A percentile compares a stretch with the other conserved stretches of the same genome.
Evolutionary conservation across 2,329 filamentous ascomycete genomes (phyloP).

Genomic region (Sclerotinia borealis): DNA sequence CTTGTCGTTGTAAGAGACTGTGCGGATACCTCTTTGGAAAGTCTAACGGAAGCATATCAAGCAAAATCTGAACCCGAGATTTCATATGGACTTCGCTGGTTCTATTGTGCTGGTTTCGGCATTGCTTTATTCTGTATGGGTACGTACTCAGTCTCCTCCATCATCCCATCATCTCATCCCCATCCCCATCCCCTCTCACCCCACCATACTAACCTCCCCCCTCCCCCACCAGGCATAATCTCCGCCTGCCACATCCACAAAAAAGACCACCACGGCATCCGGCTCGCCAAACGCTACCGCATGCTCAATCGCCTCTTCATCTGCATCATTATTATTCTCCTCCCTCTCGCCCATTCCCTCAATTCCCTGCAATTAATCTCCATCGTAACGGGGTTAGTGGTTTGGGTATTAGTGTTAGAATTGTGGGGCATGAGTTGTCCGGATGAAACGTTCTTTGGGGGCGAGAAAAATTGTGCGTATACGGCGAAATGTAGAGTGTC

Average conservation of each 20-base stretch:
- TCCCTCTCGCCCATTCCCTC: conserved; percentile 45
- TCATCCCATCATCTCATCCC: neutral
- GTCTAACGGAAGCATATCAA: conserved; percentile 46
- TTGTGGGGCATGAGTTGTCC: conserved; percentile 44
- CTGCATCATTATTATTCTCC: conserved; percentile 46
- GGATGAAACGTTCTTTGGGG: conserved; percentile 40
- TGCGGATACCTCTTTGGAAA: conserved; percentile 40
- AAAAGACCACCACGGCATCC: conserved; percentile 38
- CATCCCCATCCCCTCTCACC: neutral
- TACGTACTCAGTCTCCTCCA: conserved; percentile 10
- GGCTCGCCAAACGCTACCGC: conserved; percentile 43
- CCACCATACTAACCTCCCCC: neutral
- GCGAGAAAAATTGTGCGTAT: conserved; percentile 36
- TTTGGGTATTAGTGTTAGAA: conserved; percentile 44
- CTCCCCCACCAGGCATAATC: conserved; percentile 38
- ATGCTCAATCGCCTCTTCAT: conserved; percentile 45
- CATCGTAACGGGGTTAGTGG: conserved; percentile 39
- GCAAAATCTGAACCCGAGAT: conserved; percentile 45
- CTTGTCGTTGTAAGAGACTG: conserved; percentile 55
- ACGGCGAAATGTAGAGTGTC: conserved; percentile 37
- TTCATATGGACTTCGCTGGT: conserved; percentile 50
- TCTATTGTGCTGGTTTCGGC: conserved; percentile 58
- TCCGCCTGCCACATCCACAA: conserved; percentile 51
- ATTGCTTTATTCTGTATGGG: conserved; percentile 49
- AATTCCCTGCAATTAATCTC: conserved; percentile 42